A percentile compares a stretch with the other conserved stretches of the same genome.
These are phyloP conservation scores for Beta lomatogona DNA, from an alignment of 179 eudicot species.

Conservation along the genomic window DNA sequence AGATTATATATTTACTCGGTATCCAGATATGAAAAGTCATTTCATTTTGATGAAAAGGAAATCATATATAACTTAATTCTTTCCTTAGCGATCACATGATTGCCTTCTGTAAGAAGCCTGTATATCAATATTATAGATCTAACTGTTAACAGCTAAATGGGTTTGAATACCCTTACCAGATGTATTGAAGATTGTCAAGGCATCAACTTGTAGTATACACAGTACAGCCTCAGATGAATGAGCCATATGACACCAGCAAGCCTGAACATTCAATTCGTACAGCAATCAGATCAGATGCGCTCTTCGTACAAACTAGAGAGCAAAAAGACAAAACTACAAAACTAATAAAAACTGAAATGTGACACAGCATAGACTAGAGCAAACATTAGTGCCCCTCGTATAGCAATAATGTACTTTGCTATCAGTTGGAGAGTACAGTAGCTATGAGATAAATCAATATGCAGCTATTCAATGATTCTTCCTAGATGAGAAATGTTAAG, in stretches of 20 bases:
- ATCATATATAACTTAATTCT: not conserved
- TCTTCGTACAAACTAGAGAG: constrained; percentile 1
- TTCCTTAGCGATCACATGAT: not conserved
- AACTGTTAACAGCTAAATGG: not conserved
- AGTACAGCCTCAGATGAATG: constrained; percentile 64
- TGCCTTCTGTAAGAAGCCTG: constrained; percentile 4
- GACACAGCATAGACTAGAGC: not conserved
- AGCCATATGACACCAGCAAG: constrained; percentile 90
- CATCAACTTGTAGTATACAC: constrained; percentile 80
- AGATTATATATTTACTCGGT: not conserved
- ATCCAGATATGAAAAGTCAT: constrained; percentile 2
- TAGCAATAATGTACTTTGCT: not conserved
- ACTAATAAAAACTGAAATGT: not conserved
- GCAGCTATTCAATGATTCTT: not conserved
- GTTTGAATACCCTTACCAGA: constrained; percentile 51
- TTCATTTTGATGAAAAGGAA: not conserved
- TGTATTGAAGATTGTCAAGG: constrained; percentile 64
- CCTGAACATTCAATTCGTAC: constrained; percentile 44
- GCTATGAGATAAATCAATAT: not conserved
- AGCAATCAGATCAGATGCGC: constrained; percentile 11
- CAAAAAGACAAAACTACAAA: not conserved
- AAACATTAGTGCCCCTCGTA: not conserved
- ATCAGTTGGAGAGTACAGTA: not conserved
- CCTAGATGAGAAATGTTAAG: not conserved
- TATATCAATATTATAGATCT: not conserved